phyloP scores from a whole-genome alignment of 371 early-diverging fungal species.

The Mucor velutinosus region DNA sequence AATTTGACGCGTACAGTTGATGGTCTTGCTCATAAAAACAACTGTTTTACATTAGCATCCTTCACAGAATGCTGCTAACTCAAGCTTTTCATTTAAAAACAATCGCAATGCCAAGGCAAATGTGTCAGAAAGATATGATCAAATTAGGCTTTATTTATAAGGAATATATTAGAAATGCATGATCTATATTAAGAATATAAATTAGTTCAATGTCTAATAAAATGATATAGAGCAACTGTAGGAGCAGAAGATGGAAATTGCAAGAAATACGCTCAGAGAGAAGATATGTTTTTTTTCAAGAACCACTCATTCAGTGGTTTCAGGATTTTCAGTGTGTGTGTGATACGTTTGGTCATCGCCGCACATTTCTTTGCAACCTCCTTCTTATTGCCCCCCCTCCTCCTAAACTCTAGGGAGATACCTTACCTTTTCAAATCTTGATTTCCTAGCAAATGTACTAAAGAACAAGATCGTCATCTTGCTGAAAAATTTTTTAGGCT shows the following conservation, averaged over 20 bases:
- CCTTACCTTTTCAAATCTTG: not conserved
- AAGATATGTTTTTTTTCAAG: slow-evolving; percentile 20
- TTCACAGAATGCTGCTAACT: not conserved
- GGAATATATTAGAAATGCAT: not conserved
- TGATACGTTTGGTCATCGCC: slow-evolving; percentile 26
- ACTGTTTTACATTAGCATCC: not conserved
- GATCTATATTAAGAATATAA: not conserved
- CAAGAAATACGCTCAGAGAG: slow-evolving; percentile 18
- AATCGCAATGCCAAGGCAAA: not conserved
- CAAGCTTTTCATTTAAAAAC: not conserved
- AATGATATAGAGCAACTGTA: not conserved
- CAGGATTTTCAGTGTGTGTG: slow-evolving; percentile 29
- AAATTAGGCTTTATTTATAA: not conserved
- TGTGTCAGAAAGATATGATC: not conserved
- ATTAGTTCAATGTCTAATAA: not conserved
- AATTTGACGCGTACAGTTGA: too few species aligned
- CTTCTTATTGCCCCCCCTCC: not conserved
- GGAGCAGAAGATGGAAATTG: not conserved
- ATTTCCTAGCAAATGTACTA: not conserved
- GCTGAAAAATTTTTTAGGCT: not conserved
- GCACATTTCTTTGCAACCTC: not conserved
- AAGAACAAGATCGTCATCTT: not conserved
- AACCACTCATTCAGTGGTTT: slow-evolving; percentile 15
- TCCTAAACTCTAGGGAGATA: not conserved
- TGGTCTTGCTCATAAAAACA: not conserved